Conservation (phyloP, 345 rosid genomes). For the Populus pruinosa region DNA sequence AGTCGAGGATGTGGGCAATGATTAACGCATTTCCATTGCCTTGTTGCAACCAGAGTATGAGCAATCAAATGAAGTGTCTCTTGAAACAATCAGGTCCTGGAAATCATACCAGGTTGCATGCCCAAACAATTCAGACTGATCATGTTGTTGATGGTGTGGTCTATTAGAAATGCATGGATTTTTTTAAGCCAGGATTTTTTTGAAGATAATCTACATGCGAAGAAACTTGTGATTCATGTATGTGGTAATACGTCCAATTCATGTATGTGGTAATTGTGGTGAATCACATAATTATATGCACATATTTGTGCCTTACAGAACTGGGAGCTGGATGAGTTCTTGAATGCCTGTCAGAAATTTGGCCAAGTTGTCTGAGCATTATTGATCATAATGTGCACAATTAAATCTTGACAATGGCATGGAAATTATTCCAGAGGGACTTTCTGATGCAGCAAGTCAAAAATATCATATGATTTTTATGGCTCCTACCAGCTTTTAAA, state of each 20-base stretch:
- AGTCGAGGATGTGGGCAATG: slow-evolving; percentile 1
- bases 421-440: not conserved
- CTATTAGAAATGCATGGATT: not conserved
- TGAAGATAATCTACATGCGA: not conserved
- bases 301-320: not conserved
- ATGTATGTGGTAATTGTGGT: not conserved
- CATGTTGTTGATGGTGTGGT: not conserved
- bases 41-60: not conserved
- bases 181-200: not conserved
- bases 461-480: not conserved
- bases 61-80: not conserved
- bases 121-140: not conserved
- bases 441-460: not conserved
- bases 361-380: not conserved
- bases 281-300: not conserved
- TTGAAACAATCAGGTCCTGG: not conserved
- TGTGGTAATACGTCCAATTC: not conserved
- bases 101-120: not conserved
- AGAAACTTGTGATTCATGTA: not conserved
- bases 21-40: not conserved
- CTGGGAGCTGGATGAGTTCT: not conserved
- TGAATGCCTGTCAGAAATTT: not conserved
- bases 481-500: not conserved
- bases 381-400: not conserved
- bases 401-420: not conserved